A percentile compares a stretch with the other conserved stretches of the same genome.
Evolutionary conservation across 2,329 filamentous ascomycete species (phyloP).

Genomic region (Aureobasidium vineae): DNA sequence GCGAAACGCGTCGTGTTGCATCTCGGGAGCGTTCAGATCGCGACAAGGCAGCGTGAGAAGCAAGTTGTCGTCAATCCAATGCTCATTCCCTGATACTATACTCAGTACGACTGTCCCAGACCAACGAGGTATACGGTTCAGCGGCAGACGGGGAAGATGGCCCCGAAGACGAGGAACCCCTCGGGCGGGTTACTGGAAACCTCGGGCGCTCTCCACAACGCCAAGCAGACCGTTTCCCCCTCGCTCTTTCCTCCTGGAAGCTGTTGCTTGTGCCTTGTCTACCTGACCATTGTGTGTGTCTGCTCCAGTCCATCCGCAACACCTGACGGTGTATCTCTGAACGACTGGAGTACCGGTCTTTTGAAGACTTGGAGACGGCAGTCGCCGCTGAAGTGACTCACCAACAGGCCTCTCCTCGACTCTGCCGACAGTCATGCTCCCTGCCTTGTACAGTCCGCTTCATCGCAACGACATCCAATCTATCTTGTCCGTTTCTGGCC

Average conservation of each 20-base stretch:
- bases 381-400: background rate
- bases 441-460: too few species aligned
- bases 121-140: background rate
- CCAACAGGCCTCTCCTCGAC: background rate
- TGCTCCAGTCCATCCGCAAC: background rate
- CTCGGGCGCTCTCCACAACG: slow-evolving; percentile 17
- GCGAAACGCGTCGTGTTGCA: background rate
- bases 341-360: too few species aligned
- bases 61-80: too few species aligned
- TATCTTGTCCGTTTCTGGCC: background rate
- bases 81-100: too few species aligned
- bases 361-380: too few species aligned
- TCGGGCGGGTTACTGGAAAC: background rate
- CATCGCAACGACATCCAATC: background rate
- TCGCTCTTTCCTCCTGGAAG: background rate
- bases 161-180: background rate
- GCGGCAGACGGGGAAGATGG: background rate
- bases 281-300: background rate
- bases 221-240: background rate
- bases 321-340: too few species aligned
- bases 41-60: background rate
- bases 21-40: background rate
- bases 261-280: background rate
- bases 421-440: too few species aligned
- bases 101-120: background rate